phyloP scores from a whole-genome alignment of 805 yeast species.

The Jamesozyma piceae region DNA sequence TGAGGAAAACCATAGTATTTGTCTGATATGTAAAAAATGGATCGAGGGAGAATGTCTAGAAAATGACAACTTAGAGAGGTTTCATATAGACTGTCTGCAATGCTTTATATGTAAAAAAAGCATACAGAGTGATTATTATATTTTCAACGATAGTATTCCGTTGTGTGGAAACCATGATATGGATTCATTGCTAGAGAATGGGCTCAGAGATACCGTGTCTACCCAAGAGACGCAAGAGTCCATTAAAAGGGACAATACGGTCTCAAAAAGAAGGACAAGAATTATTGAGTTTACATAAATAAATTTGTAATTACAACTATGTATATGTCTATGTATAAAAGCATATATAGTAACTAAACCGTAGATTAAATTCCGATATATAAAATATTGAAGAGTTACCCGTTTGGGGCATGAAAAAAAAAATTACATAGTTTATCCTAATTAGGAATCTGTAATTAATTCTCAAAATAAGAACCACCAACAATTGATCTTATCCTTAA shows the following conservation, averaged over 20 bases:
- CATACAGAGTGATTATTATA: conserved; percentile 46
- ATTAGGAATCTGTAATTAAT: too few relatives aligned
- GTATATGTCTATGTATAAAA: background rate
- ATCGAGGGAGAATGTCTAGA: conserved; percentile 91
- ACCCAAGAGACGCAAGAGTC: background rate
- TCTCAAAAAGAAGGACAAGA: conserved; percentile 28
- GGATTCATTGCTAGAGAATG: conserved; percentile 9
- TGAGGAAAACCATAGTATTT: conserved; percentile 61
- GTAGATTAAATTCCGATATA: too few relatives aligned
- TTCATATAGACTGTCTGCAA: conserved; percentile 64
- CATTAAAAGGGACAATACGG: conserved; percentile 9
- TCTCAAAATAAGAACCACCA: too few relatives aligned
- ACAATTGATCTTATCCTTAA: too few relatives aligned
- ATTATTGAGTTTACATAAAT: conserved; percentile 16
- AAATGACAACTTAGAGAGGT: conserved; percentile 59
- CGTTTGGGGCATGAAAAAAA: too few relatives aligned
- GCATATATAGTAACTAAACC: too few relatives aligned
- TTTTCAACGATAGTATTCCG: conserved; percentile 24
- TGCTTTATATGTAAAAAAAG: conserved; percentile 51
- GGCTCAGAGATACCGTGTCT: background rate
- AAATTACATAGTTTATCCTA: too few relatives aligned
- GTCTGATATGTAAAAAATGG: conserved; percentile 63
- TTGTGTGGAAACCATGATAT: conserved; percentile 27
- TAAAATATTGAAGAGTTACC: too few relatives aligned
- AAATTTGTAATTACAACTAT: too few relatives aligned